Evolutionary conservation across 305 asterid species (phyloP), one percentile per base, ranked within the genome.

Genomic region (Fraxinus baroniana): DNA sequence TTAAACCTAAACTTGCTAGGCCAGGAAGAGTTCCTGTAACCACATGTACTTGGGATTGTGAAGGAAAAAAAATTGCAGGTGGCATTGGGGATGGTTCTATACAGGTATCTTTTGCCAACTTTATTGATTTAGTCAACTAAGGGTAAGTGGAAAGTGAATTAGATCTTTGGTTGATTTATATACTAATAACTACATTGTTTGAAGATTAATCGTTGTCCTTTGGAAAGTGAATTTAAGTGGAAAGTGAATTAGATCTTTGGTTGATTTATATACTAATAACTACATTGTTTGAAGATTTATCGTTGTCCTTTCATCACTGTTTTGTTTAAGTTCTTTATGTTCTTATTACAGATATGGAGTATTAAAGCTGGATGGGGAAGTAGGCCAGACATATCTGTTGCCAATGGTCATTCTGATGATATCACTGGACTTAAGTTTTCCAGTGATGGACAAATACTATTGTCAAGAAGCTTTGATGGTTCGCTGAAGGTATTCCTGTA

Each of bases 281-380:
- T n/a, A n/a, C n/a, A n/a, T n/a, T n/a, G n/a, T n/a, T n/a, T n/a
- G n/a, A n/a, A n/a, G n/a, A n/a, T n/a, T n/a, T 84, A 18, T 41
- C 41, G 73, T 60, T 41, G 68, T 77, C 70, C 72, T 60, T 75
- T 72, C 28, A 78, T 24, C 30, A 62, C 44, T 74, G 60, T 22
- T 73, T 20, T 18, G 49, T 44, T 64, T 2, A 57, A 28, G 60
- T 22, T n/a, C 68, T 55, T 49, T 12, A 15, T 49, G 60, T 49
- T 79, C 64, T 44, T 85, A 83, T 75, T 87, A 77, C 87, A 95
- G 97, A 87, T 95, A 86, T 95, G 99, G 99, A 95, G 87, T 87
- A 88, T 92, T 82, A 95, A 94, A 87, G 90, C 99, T 86, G 97
- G 97, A 83, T 95, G 98, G 99, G 98, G 95, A 81, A 92, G 96